Percentiles rank a stretch among this genome's conserved stretches.
These are phyloP conservation scores for Favolaschia claudopus DNA, from an alignment of 768 basidiomycete genomes.

Conservation along the genomic window DNA sequence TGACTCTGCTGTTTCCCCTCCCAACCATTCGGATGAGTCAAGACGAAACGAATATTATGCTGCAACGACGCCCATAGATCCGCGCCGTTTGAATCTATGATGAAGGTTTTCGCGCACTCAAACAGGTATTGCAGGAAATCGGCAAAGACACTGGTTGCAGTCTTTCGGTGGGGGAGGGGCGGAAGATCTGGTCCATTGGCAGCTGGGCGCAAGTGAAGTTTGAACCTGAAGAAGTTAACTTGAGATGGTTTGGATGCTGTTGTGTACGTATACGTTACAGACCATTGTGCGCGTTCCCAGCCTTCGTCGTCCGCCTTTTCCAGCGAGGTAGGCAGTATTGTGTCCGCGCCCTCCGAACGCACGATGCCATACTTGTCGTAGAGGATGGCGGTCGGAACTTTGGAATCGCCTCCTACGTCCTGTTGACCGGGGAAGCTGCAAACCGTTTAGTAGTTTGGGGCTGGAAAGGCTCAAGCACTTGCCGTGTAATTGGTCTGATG, in stretches of 20 bases:
- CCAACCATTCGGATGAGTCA: conserved; percentile 68
- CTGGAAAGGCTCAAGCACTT: not conserved
- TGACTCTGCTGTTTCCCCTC: conserved; percentile 58
- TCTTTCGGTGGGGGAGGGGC: conserved; percentile 50
- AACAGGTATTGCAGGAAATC: conserved; percentile 57
- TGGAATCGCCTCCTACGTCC: conserved; percentile 22
- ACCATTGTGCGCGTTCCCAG: conserved; percentile 16
- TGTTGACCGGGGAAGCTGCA: conserved; percentile 19
- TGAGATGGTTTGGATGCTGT: too few species aligned
- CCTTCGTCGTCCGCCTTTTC: conserved; percentile 9
- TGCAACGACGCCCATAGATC: conserved; percentile 50
- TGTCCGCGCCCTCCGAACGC: conserved; percentile 24
- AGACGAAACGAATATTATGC: conserved; percentile 50
- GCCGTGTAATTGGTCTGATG: conserved; percentile 48
- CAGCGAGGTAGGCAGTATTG: not conserved
- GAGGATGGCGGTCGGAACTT: conserved; percentile 25
- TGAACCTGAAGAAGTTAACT: conserved; percentile 42
- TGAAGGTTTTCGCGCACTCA: conserved; percentile 47
- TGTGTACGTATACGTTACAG: not conserved
- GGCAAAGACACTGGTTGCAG: conserved; percentile 50
- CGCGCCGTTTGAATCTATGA: conserved; percentile 47
- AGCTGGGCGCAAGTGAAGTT: conserved; percentile 49
- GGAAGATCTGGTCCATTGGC: conserved; percentile 37
- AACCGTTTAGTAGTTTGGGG: not conserved
- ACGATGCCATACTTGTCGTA: conserved; percentile 19